A percentile compares a stretch with the other conserved stretches of the same genome.
phyloP scores from a whole-genome alignment of 345 rosid species.

The Salix viminalis region DNA sequence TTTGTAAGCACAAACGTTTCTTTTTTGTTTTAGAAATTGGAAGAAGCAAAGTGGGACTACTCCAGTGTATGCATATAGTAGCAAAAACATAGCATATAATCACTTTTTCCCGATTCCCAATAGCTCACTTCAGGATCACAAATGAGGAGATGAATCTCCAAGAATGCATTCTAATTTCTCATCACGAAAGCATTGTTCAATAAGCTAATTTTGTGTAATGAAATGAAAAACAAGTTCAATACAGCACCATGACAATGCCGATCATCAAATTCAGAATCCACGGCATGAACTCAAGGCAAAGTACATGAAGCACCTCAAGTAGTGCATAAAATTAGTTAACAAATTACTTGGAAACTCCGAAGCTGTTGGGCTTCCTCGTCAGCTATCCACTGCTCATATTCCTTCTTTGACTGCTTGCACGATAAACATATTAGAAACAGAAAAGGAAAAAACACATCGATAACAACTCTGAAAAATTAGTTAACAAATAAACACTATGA shows the following conservation, averaged over 20 bases:
- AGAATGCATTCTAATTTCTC: neutral
- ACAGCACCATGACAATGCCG: neutral
- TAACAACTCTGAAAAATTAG: neutral
- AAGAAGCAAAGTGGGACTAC: neutral
- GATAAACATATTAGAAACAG: neutral
- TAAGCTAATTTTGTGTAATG: neutral
- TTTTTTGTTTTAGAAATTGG: neutral
- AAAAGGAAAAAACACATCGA: neutral
- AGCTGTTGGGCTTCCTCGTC: slow-evolving; percentile 71
- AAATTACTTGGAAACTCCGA: slow-evolving; percentile 71
- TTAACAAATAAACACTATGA: too few relatives aligned
- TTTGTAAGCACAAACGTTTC: neutral
- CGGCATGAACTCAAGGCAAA: neutral
- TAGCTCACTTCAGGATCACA: neutral
- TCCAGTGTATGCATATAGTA: neutral
- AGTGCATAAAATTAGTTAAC: neutral
- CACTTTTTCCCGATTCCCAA: neutral
- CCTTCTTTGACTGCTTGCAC: slow-evolving; percentile 58
- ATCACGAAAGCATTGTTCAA: neutral
- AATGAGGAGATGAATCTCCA: neutral
- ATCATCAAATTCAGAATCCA: neutral
- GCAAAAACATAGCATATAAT: neutral
- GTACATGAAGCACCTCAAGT: too few relatives aligned
- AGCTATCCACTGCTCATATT: slow-evolving; percentile 66
- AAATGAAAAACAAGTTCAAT: neutral